Conservation (phyloP, 371 early-diverging fungal genomes). For the Nosema granulosis region DNA sequence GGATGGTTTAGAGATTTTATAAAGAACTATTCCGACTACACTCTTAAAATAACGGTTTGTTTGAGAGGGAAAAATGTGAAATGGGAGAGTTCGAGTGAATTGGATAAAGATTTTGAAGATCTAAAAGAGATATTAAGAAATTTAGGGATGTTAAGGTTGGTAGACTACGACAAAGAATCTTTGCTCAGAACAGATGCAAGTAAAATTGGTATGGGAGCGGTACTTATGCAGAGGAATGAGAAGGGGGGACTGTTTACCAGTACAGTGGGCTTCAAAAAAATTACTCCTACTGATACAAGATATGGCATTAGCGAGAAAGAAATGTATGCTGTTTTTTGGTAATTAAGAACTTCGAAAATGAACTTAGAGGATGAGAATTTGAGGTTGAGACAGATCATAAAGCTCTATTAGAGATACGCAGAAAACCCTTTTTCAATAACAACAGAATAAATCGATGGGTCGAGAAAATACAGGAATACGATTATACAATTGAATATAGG, state of each 20-base stretch:
- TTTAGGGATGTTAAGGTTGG: not conserved
- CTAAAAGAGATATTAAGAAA: constrained; percentile 12
- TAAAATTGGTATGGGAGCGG: constrained; percentile 43
- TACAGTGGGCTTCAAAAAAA: constrained; percentile 35
- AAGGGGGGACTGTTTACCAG: not conserved
- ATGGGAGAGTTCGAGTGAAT: constrained; percentile 14
- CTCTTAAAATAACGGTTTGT: constrained; percentile 2
- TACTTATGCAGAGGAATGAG: constrained; percentile 44
- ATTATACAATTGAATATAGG: constrained; percentile 45
- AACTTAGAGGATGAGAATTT: constrained; percentile 45
- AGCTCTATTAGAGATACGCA: constrained; percentile 45
- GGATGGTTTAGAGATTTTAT: constrained; percentile 1
- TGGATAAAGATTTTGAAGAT: not conserved
- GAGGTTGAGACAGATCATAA: constrained; percentile 56
- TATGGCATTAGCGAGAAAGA: constrained; percentile 51
- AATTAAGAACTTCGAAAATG: constrained; percentile 49
- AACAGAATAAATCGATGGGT: constrained; percentile 43
- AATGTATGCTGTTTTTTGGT: constrained; percentile 32
- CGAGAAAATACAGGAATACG: constrained; percentile 30
- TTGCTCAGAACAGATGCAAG: constrained; percentile 54
- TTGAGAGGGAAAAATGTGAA: constrained; percentile 14
- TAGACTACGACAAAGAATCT: constrained; percentile 36
- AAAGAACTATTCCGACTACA: constrained; percentile 11
- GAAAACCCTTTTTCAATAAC: constrained; percentile 28
- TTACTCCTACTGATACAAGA: constrained; percentile 34